phyloP scores from a whole-genome alignment of 2,329 filamentous ascomycete genomes.

The Calonectria crousiana region DNA sequence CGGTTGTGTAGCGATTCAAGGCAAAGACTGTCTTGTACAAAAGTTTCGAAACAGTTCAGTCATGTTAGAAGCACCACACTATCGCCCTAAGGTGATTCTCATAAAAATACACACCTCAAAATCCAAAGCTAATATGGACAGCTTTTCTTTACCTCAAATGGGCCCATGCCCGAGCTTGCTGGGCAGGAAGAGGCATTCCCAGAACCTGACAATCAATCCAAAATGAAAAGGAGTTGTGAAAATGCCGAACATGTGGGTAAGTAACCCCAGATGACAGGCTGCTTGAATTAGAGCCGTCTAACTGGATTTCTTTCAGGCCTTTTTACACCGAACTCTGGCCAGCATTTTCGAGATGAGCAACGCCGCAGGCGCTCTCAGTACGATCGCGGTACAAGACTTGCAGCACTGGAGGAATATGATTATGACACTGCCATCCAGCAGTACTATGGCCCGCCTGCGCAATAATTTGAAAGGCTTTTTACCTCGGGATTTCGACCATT shows the following conservation, averaged over 20 bases:
- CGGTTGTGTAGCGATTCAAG: conserved; percentile 79
- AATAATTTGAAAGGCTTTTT: conserved; percentile 26
- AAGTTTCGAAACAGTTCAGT: conserved; percentile 98
- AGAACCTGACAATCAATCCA: conserved; percentile 83
- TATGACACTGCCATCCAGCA: conserved; percentile 59
- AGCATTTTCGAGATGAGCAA: conserved; percentile 80
- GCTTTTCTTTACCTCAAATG: conserved; percentile 66
- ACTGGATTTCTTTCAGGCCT: conserved; percentile 66
- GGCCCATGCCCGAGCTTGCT: conserved; percentile 63
- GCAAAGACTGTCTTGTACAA: conserved; percentile 88
- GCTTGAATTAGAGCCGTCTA: not conserved
- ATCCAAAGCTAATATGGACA: conserved; percentile 38
- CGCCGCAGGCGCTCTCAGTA: conserved; percentile 82
- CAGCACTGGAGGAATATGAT: conserved; percentile 73
- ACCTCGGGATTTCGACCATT: conserved; percentile 32
- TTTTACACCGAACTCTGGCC: conserved; percentile 83
- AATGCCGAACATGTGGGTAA: conserved; percentile 86
- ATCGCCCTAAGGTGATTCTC: conserved; percentile 80
- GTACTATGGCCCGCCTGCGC: conserved; percentile 46
- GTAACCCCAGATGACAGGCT: conserved; percentile 46
- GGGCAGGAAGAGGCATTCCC: conserved; percentile 84
- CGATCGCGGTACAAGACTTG: conserved; percentile 83
- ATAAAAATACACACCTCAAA: not conserved
- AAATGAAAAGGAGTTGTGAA: conserved; percentile 88
- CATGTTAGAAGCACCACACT: conserved; percentile 86